Base-by-base conservation (phyloP, 2,329 filamentous ascomycete genomes). In the Ramularia collo-cygni region DNA sequence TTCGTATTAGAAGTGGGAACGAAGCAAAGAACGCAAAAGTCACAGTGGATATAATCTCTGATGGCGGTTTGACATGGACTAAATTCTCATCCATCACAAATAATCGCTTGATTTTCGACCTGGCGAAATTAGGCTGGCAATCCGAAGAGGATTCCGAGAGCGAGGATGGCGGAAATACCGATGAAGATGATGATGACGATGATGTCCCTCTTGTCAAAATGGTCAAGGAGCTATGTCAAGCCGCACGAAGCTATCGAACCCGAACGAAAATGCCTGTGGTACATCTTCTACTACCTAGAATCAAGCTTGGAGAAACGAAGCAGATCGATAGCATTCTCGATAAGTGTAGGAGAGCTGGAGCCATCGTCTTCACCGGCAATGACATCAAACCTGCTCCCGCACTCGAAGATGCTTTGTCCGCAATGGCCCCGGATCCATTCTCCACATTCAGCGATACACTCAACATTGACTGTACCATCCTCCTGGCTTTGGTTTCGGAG, bases 401-500 rank as follows among this genome's bases (percentile, higher is more conserved):
- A 2, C 44, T 65, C 7, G 38, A 52, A 13, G 41, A 50, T 4
- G 58, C 59, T 7, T 31, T 59, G 3, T 35, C 43, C 4, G 46
- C 43, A 28, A 58, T 72, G 52, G 58, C 60, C 12, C 53, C 61
- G n/a, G 59, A 68, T 38, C 62, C 64, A 2, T 61, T 63, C 32
- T 44, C 54, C 2, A 40, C 45, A 3, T 64, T 70, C 40, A 62
- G 67, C 2, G 45, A 59, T 4, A 66, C 61, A 0, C 52, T 81
- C 18, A 79, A 82, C 53, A 70, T 82, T 40, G 79, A 82, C 58
- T 80, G 77, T 38, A 86, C 83, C 1, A 75, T 86, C 33, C 70
- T 89, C 4, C 72, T 89, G 4, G 83, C 82, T 4, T 66, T 88
- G 2, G 75, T 82, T 1, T 86, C 83, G 0, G 84, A 89, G 52